Base-by-base conservation (phyloP, 2,329 filamentous ascomycete species). In the Alternaria ventricosa region DNA sequence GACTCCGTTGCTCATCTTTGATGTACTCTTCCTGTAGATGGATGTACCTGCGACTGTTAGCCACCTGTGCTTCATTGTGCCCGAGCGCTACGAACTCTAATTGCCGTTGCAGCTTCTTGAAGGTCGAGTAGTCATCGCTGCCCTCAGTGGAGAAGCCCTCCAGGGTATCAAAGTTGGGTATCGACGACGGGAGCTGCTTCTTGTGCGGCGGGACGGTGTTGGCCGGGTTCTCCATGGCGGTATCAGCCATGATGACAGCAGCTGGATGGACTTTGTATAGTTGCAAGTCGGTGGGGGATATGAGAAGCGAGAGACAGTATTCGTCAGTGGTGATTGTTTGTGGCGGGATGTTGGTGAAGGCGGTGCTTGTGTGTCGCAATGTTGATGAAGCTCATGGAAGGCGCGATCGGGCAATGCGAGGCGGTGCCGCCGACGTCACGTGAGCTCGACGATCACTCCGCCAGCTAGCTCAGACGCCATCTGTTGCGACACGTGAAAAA, bases 21-120 rank as follows among this genome's bases (percentile, higher is more conserved):
- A 99, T 99, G 83, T 99, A 99, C 81, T 99, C 96, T 83, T 99
- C 96, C 84, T 99, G 96, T 74, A 99, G 87, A 83, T 97, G 93
- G 80, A 98, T 97, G 82, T 97, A 93, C 81, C 91, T 93, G 69
- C 30, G 54, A 43, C 25, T 33, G 71, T 79, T 74, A 80, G 78
- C 72, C 64, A 64, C 57, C 46, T 59, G 54, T 57, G 60, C 46
- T 62, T 43, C 50, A 27, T 11, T 20, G n/a, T 22, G 20, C 45
- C 13, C 47, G 15, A 20, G 49, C 25, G 57, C 46, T 41, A 80
- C 89, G 74, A 87, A 98, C 90, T 99, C 96, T 74, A 98, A 85
- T 85, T 98, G 94, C 80, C 95, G 88, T 83, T 99, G 95, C 69
- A 98, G 89, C 85, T 96, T 96, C 87, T 99, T 99, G 82, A 98